phyloP scores from a whole-genome alignment of 2,329 filamentous ascomycete genomes.

The Onygenales sp. region DNA sequence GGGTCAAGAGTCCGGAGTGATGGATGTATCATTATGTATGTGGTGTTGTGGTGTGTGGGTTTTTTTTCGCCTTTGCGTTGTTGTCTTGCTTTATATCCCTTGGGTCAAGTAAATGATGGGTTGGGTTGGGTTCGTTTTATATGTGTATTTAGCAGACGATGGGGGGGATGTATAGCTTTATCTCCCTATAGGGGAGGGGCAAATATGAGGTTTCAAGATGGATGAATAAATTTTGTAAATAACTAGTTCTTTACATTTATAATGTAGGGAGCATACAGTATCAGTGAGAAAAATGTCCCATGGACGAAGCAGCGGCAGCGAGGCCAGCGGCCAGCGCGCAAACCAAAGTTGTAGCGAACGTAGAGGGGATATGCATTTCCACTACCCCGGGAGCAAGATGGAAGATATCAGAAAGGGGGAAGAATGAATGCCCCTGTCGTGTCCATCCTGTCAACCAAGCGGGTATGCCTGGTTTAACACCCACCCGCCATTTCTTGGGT shows the following conservation, averaged over 20 bases:
- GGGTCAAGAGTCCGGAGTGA: constrained; percentile 9
- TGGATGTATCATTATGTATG: background rate
- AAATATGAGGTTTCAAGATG: no score
- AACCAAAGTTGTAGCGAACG: background rate
- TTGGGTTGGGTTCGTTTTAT: background rate
- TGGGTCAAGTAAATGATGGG: background rate
- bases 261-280: no score
- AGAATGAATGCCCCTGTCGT: no score
- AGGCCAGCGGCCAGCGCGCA: background rate
- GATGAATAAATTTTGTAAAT: no score
- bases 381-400: background rate
- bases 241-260: no score
- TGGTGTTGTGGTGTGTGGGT: background rate
- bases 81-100: background rate
- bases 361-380: background rate
- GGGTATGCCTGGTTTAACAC: no score
- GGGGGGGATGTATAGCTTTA: constrained; percentile 25
- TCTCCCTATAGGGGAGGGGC: no score
- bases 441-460: no score
- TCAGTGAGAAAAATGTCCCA: no score
- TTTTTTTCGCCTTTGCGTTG: background rate
- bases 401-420: background rate
- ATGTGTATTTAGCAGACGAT: constrained; percentile 9
- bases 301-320: background rate
- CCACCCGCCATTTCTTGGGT: no score